phyloP scores from a whole-genome alignment of 768 basidiomycete genomes.

The Mycena rebaudengoi region DNA sequence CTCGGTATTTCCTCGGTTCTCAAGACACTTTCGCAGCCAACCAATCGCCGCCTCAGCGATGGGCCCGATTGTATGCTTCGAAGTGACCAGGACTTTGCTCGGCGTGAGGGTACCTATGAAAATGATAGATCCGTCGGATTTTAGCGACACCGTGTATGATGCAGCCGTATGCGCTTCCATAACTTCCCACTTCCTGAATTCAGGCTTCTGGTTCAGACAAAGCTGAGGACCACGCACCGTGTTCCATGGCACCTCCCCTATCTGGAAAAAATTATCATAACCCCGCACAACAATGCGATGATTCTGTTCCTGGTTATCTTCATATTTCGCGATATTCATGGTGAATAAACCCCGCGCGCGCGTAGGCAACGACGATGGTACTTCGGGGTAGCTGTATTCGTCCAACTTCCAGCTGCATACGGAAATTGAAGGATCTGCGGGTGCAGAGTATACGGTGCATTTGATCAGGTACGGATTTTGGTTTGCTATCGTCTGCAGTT shows the following conservation, averaged over 20 bases:
- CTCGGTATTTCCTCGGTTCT: conserved; percentile 67
- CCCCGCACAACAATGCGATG: conserved; percentile 85
- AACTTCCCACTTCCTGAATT: conserved; percentile 76
- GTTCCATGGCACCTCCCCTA: conserved; percentile 96
- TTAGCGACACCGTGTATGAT: conserved; percentile 88
- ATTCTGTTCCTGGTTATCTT: conserved; percentile 39
- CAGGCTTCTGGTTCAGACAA: neutral
- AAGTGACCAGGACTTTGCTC: conserved; percentile 81
- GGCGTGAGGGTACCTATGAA: conserved; percentile 89
- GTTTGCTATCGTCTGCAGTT: conserved; percentile 60
- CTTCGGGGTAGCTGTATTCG: conserved; percentile 92
- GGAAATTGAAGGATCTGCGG: conserved; percentile 60
- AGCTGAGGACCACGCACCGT: conserved; percentile 61
- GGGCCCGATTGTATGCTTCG: conserved; percentile 89
- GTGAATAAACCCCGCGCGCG: conserved; percentile 94
- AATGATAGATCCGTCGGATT: conserved; percentile 97
- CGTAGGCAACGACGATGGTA: conserved; percentile 93
- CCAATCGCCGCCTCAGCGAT: conserved; percentile 51
- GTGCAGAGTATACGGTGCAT: conserved; percentile 62
- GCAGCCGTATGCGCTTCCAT: conserved; percentile 73
- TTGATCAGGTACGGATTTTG: conserved; percentile 72
- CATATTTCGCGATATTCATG: conserved; percentile 46
- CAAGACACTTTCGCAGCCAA: conserved; percentile 82
- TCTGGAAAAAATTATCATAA: conserved; percentile 99
- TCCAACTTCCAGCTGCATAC: conserved; percentile 97